These are phyloP conservation scores for Pseudogymnoascus sp. DNA, from an alignment of 2,329 filamentous ascomycete genomes.

Conservation along the genomic window DNA sequence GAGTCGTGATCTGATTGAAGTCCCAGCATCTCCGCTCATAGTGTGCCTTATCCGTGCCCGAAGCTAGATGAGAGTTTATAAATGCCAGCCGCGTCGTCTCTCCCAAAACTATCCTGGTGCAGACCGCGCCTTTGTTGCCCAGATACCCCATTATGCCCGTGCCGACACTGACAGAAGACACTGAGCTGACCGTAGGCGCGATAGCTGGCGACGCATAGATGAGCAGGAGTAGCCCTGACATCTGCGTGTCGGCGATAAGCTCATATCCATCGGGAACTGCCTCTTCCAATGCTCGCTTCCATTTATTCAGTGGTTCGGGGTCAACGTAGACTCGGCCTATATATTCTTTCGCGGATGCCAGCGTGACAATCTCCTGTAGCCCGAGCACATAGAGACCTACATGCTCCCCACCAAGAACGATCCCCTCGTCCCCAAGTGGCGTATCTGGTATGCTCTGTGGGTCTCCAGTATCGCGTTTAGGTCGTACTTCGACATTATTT, in stretches of 20 bases:
- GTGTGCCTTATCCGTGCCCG: slow-evolving; percentile 69
- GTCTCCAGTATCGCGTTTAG: slow-evolving; percentile 31
- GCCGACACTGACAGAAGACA: slow-evolving; percentile 76
- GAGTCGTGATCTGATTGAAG: slow-evolving; percentile 65
- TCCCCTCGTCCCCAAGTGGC: slow-evolving; percentile 27
- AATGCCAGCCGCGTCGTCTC: slow-evolving; percentile 87
- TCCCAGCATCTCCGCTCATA: slow-evolving; percentile 89
- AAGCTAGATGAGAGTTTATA: slow-evolving; percentile 85
- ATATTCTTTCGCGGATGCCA: slow-evolving; percentile 73
- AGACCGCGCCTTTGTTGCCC: slow-evolving; percentile 91
- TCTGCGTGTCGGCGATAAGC: slow-evolving; percentile 72
- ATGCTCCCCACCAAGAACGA: slow-evolving; percentile 53
- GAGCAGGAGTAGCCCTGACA: slow-evolving; percentile 76
- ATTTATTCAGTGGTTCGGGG: slow-evolving; percentile 62
- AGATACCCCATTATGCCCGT: slow-evolving; percentile 89
- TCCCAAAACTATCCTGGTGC: slow-evolving; percentile 73
- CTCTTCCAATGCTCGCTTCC: slow-evolving; percentile 69
- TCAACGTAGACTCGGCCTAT: slow-evolving; percentile 67
- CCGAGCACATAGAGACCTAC: slow-evolving; percentile 86
- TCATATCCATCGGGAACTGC: slow-evolving; percentile 72
- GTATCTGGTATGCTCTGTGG: slow-evolving; percentile 17
- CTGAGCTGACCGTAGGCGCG: slow-evolving; percentile 65
- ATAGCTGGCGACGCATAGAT: slow-evolving; percentile 79
- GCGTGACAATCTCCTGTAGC: slow-evolving; percentile 85
- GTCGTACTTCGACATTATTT: slow-evolving; percentile 36